Conservation (phyloP, 306 rosid genomes). For the Casuarina equisetifolia region DNA sequence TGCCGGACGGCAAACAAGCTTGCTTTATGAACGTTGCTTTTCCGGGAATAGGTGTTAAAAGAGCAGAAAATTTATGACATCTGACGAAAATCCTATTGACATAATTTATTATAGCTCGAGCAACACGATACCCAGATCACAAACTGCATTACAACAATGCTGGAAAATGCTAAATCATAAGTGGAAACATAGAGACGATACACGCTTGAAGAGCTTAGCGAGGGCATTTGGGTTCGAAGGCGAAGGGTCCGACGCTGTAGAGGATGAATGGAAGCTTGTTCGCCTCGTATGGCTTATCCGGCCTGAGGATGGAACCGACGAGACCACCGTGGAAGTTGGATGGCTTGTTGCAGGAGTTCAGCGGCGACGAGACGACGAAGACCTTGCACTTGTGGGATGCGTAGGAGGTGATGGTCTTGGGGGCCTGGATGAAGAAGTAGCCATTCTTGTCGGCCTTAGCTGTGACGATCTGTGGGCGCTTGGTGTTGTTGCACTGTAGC, state of each 20-base stretch:
- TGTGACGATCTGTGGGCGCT: slow-evolving; percentile 31
- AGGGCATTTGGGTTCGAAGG: slow-evolving; percentile 70
- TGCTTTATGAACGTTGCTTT: not conserved
- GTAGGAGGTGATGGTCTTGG: slow-evolving; percentile 60
- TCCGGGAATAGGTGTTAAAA: not conserved
- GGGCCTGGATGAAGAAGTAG: slow-evolving; percentile 63
- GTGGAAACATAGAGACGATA: too few relatives aligned
- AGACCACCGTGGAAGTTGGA: slow-evolving; percentile 60
- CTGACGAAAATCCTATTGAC: not conserved
- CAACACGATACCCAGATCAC: not conserved
- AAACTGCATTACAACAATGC: not conserved
- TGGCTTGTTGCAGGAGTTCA: slow-evolving; percentile 41
- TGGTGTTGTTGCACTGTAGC: slow-evolving; percentile 71
- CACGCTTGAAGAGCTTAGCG: too few relatives aligned
- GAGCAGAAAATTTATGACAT: not conserved
- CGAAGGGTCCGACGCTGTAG: slow-evolving; percentile 73
- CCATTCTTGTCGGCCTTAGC: slow-evolving; percentile 69
- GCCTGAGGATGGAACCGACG: slow-evolving; percentile 48
- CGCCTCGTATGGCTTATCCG: slow-evolving; percentile 42
- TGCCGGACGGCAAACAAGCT: not conserved
- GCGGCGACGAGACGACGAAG: slow-evolving; percentile 48
- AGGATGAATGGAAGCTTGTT: slow-evolving; percentile 51
- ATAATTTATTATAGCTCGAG: not conserved
- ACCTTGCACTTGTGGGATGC: slow-evolving; percentile 70
- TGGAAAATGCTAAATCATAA: not conserved